phyloP scores from a whole-genome alignment of 805 yeast genomes.

The Sugiyamaella marilandica region DNA sequence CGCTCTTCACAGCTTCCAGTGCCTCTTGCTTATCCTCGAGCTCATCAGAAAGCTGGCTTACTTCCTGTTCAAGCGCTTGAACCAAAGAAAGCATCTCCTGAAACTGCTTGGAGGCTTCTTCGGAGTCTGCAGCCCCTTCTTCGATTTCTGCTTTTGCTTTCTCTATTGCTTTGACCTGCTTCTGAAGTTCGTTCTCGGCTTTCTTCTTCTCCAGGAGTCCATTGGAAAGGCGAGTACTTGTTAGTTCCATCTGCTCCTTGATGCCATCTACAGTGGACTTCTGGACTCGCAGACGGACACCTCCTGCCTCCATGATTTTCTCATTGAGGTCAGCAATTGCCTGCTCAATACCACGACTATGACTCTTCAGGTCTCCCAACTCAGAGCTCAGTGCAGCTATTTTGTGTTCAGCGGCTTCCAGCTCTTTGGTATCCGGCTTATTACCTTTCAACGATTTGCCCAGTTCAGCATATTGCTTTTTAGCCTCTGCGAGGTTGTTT shows the following conservation, averaged over 20 bases:
- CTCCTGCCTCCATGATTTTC: conserved; percentile 86
- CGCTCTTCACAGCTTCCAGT: conserved; percentile 35
- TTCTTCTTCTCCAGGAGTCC: conserved; percentile 56
- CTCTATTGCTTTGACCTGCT: conserved; percentile 45
- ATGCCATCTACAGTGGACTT: conserved; percentile 77
- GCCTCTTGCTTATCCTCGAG: conserved; percentile 29
- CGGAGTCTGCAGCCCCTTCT: conserved; percentile 35
- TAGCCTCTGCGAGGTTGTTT: conserved; percentile 48
- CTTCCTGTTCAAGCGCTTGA: conserved; percentile 16
- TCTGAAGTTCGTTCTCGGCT: conserved; percentile 56
- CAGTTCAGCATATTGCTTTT: conserved; percentile 27
- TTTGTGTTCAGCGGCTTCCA: conserved; percentile 35
- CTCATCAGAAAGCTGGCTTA: conserved; percentile 17
- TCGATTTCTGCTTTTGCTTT: conserved; percentile 47
- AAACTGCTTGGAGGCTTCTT: conserved; percentile 36
- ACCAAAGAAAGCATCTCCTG: conserved; percentile 22
- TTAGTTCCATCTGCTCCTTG: conserved; percentile 57
- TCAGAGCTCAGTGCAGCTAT: conserved; percentile 38
- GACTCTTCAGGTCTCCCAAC: conserved; percentile 43
- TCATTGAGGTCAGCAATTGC: conserved; percentile 62
- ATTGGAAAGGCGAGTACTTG: conserved; percentile 51
- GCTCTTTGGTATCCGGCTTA: conserved; percentile 30
- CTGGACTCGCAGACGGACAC: conserved; percentile 73
- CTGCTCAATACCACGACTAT: conserved; percentile 51
- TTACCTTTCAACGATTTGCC: conserved; percentile 18